Evolutionary conservation across 2,329 filamentous ascomycete species (phyloP), one percentile per base, ranked within the genome.

Genomic region (Fusarium sp.): DNA sequence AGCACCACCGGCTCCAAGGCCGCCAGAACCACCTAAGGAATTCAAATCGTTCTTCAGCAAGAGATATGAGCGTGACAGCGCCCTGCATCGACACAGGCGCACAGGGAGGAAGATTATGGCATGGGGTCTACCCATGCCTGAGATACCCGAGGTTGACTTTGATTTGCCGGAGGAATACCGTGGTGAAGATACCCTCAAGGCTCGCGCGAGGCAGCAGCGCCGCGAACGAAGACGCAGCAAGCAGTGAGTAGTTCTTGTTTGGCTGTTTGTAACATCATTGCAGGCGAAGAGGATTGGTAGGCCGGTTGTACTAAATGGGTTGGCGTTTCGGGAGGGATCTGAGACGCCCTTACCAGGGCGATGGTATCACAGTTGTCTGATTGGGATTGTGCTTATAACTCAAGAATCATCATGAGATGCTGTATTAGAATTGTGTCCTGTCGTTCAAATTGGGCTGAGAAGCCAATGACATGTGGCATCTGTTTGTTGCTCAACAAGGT

Each of bases 1-100:
- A 72, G 61, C 73, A 39, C 60, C 75, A 51, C 66, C 74, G 54
- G 60, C 73, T 41, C 73, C 79, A 15, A 79, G 80, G 38, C 78
- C 83, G 39, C 81, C 82, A 23, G 78, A 81, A 33, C 83, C 84
- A 16, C 81, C 81, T 5, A 88, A 86, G 64, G 92, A 93, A 41
- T 94, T 98, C 78, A 92, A 86, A n/a, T 97, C 94, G 0, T 98
- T 98, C 83, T 98, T 94, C 79, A 81, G 87, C 23, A 94, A 96
- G 82, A 90, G 88, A 29, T 91, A 97, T 78, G 87, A 95, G 68
- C 91, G 95, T 31, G 93, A 94, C 27, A 89, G 91, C 11, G 94
- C 95, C 15, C 82, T 97, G n/a, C 92, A 90, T 69, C 90, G 90
- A 73, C 86, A 89, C 54, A 88, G 94, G 38, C 90, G 93, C 58